phyloP scores from a whole-genome alignment of 2,329 filamentous ascomycete genomes.

The Penicillium sp. region DNA sequence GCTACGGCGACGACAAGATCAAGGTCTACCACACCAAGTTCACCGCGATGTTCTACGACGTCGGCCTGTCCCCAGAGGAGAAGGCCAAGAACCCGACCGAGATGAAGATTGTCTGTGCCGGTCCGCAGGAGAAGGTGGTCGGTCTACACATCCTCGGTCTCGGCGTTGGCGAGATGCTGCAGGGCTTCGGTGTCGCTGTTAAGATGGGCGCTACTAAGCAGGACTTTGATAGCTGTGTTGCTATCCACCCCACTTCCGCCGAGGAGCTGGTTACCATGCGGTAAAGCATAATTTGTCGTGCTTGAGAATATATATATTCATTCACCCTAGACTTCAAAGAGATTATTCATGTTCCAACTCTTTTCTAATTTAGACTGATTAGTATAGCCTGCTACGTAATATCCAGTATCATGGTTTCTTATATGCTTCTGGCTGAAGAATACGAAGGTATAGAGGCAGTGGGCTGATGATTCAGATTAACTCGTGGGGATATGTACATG shows the following conservation, averaged over 20 bases:
- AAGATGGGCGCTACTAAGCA: slow-evolving; percentile 78
- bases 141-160: slow-evolving; percentile 49
- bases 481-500: background rate
- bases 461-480: background rate
- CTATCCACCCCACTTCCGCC: slow-evolving; percentile 71
- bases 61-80: slow-evolving; percentile 44
- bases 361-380: too few species aligned
- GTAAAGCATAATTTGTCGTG: slow-evolving; percentile 14
- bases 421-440: too few species aligned
- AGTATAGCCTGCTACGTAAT: too few species aligned
- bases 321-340: too few species aligned
- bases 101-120: slow-evolving; percentile 49
- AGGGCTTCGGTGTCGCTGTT: slow-evolving; percentile 70
- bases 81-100: slow-evolving; percentile 49
- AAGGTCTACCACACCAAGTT: slow-evolving; percentile 50
- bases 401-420: too few species aligned
- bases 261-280: slow-evolving; percentile 63
- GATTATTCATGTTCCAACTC: background rate
- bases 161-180: slow-evolving; percentile 60
- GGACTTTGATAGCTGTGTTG: slow-evolving; percentile 69
- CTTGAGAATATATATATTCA: background rate
- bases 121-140: slow-evolving; percentile 49
- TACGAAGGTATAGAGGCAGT: too few species aligned
- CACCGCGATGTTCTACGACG: slow-evolving; percentile 48
- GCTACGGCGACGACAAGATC: slow-evolving; percentile 48